Base-by-base conservation (phyloP, 345 rosid genomes). In the Zanthoxylum bungeanum region DNA sequence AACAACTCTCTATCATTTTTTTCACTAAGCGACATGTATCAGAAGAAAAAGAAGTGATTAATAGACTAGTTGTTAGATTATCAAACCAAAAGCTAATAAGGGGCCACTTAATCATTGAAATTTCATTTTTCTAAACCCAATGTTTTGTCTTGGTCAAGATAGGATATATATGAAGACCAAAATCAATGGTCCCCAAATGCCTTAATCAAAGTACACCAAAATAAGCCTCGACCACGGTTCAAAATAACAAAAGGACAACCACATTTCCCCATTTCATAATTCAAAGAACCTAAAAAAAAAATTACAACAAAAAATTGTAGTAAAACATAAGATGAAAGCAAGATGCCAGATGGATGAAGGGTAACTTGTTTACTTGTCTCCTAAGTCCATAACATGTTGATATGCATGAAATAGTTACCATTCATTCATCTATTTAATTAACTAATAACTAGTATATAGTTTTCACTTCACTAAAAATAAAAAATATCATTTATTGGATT, bases 321-420 rank as follows among this genome's bases (percentile, higher is more conserved):
- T n/a, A 42, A 69, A 62, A 31, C 39, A 60, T 31, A 39, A 44
- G 71, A 60, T 31, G 7, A 37, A 74, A 59, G 51, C 25, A 4
- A 37, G 40, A 73, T 25, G 57, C 56, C 21, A 24, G n/a, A n/a
- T 28, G 7, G 31, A 72, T 34, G 71, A 72, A 61, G 46, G 66
- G 36, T 56, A 28, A 37, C 78, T 76, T 74, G 84, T 77, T 75
- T 74, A 27, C 70, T 49, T 87, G 88, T 81, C 84, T 68, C 80
- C 84, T 58, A 70, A 36, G 75, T n/a, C 69, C 76, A 65, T 28
- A 66, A 73, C 88, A 77, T 62, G 46, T 58, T 46, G 78, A 80
- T 77, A 46, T 73, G 68, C 73, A 52, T 49, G 30, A 71, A 36
- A 42, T 36, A n/a, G 69, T 73, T 51, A 76, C 66, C 78, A 66